Conservation (phyloP, 257 asterid species). For the Gynochthodes officinalis region DNA sequence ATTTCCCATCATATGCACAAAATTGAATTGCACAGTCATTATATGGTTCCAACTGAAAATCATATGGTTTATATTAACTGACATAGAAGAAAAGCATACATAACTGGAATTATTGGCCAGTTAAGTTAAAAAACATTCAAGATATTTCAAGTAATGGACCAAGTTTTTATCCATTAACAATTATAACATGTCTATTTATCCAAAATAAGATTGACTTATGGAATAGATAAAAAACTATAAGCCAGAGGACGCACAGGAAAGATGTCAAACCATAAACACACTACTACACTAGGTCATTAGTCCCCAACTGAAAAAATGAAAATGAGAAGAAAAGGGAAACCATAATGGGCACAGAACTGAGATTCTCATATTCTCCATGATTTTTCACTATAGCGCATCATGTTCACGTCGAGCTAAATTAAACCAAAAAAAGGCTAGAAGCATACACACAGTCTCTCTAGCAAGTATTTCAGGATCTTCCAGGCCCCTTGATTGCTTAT, state of each 20-base stretch:
- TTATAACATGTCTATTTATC: neutral
- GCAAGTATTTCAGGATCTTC: slow-evolving; percentile 98
- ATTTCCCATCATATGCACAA: neutral
- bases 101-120: neutral
- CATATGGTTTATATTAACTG: neutral
- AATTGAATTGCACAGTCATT: neutral
- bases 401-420: neutral
- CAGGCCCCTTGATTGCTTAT: slow-evolving; percentile 71
- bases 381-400: neutral
- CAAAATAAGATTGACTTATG: neutral
- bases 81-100: neutral
- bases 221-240: neutral
- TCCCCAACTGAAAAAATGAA: neutral
- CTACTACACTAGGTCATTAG: neutral
- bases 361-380: neutral
- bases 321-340: neutral
- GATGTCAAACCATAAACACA: neutral
- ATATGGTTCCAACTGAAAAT: neutral
- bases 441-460: slow-evolving; percentile 97
- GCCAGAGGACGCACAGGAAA: neutral
- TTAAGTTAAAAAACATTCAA: neutral
- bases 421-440: slow-evolving; percentile 1
- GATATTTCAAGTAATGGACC: neutral
- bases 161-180: neutral
- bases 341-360: neutral